Base-by-base conservation (phyloP, 768 basidiomycete genomes). In the Leucosporidium creatinivorum region DNA sequence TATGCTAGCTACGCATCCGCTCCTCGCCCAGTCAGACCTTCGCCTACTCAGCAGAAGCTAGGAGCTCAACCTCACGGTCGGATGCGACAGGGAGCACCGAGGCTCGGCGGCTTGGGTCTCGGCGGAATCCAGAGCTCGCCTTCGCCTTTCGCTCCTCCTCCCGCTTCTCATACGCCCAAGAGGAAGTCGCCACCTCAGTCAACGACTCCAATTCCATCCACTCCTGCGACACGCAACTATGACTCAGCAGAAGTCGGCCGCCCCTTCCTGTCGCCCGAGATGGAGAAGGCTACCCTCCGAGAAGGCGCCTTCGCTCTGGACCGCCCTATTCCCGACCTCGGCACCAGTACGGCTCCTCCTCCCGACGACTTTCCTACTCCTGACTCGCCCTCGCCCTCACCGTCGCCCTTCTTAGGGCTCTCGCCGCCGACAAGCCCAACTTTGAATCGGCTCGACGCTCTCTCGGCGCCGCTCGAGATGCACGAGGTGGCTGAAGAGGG, bases 221-320 rank as follows among this genome's bases (percentile, higher is more conserved):
- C 49, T 26, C 17, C 61, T 17, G 30, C 31, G 55, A 1, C 13
- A 25, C 8, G 4, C 50, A 28, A 5, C 50, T 4, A 5, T 47
- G 19, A 31, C 10, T 28, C 47, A 23, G 39, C 51, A 17, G 39
- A 2, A 4, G 39, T 47, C 4, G 28, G 58, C 6, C 52, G 68
- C 1, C 68, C 68, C 0, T 69, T 69, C 31, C 56, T 69, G 12
- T 69, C 68, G 23, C 68, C 68, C 9, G 68, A 69, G 51, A 48
- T 65, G 25, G 68, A 36, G n/a, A 65, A 69, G 57, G 61, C 64
- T 0, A 58, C 49, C 1, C 39, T 25, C 21, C 54, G 68, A 0
- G 26, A 56, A 23, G 61, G 49, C 0, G 57, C 56, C 19, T 69
- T 69, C 47, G 68, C 68, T 12, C 61, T 69, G 19, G 68, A 69